Evolutionary conservation across 2,329 filamentous ascomycete species (phyloP), one percentile per base, ranked within the genome.

Genomic region (Colletotrichum neosansevieriae): DNA sequence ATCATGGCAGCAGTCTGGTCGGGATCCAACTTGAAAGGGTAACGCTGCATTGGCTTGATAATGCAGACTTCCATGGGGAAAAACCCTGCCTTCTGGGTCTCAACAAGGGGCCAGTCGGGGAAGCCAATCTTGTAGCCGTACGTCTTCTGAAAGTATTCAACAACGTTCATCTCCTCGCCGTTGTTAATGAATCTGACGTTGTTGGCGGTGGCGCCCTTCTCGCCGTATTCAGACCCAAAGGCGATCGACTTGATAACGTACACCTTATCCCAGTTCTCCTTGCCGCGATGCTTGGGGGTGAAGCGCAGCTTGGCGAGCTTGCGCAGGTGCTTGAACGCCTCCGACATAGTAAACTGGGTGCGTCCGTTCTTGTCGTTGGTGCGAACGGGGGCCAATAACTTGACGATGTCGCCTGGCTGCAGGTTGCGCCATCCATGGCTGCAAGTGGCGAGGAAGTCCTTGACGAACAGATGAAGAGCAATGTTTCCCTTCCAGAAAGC

Each of bases 1-100:
- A 99, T 98, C 96, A 99, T 99, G 5, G 86, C 81, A 0, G 91
- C 82, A 0, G 95, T 98, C 80, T 97, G 85, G 0, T 80, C 76
- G 0, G 85, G 82, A 60, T 85, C 85, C 1, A 92, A 77, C 78
- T 92, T 92, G 79, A 82, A 91, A 0, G 82, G 81, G 71, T 91
- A 92, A 0, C 87, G 82, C 75, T 92, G 89, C 75, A 88, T 84
- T 0, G 81, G 77, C 40, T 82, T 74, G 6, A 89, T 71, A 9
- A 80, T 78, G 62, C 87, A 88, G 3, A 89, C 76, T 72, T 92
- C 90, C 79, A 91, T 85, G 0, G 90, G 90, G 70, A 91, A 89
- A 3, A 80, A 77, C 0, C 84, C 87, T 2, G 77, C 84, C 47
- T 84, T 85, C 4, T 81, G 84, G 0, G 89, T 88, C 71, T 87